Evolutionary conservation across 805 yeast genomes (phyloP), one percentile per base, ranked within the genome.

Genomic region (Candida pseudoglaebosa): DNA sequence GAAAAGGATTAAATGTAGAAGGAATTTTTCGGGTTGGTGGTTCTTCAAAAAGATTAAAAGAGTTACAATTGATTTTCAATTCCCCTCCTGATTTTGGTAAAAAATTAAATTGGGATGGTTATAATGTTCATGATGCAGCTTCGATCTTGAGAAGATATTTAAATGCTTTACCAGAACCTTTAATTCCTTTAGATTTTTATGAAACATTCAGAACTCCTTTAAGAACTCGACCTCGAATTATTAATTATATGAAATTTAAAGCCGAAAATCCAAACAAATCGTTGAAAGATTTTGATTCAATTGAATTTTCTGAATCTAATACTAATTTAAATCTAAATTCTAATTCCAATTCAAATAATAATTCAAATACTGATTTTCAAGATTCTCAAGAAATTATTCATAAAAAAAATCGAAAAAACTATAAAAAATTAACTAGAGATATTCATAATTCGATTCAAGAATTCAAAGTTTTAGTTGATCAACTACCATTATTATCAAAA

Each of bases 1-100:
- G 78, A 34, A 78, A 86, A 46, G 95, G 84, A 2, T 67, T 88
- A 22, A 76, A 77, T 22, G 82, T 84, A 1, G 93, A 91, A 57
- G 99, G 99, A 4, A 86, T 93, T 3, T 93, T 93, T 58, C 71
- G 99, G 42, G 84, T 93, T 1, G 93, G 95, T 0, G 99, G 99
- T 3, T 83, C 95, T 12, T 80, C 87, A 21, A 84, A 88, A 54
- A 73, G 99, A 39, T 82, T 93, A 26, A 85, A 87, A 50, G 90
- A 87, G 48, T 70, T 93, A 28, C 98, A 93, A 58, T 73, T 77
- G 28, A 71, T 82, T 10, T 93, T 93, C 66, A 86, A 90, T 39
- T 65, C 84, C 2, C 88, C 96, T 2, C 98, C 99, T 0, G 80
- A 78, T 43, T 93, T 84, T 57, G 99, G 99, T 13, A 77, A 88